phyloP scores from a whole-genome alignment of 306 rosid species.

The Vigna hirtella region DNA sequence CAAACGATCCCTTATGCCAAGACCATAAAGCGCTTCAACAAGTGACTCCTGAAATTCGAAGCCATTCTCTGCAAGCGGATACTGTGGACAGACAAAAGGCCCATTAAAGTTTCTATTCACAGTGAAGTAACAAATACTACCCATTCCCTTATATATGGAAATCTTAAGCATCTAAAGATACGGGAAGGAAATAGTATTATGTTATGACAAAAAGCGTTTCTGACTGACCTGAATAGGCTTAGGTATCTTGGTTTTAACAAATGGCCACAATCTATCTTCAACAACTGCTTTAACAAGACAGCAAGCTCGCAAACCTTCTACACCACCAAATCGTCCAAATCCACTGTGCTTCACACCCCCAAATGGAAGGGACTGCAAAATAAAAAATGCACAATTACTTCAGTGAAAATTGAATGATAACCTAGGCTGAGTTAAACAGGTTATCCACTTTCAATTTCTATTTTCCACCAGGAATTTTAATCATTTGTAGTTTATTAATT shows the following conservation, averaged over 20 bases:
- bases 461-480: neutral
- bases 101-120: constrained; percentile 13
- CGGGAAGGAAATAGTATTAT: neutral
- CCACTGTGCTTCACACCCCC: constrained; percentile 94
- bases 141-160: neutral
- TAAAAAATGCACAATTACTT: constrained; percentile 32
- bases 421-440: neutral
- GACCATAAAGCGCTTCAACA: constrained; percentile 76
- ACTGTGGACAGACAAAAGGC: constrained; percentile 50
- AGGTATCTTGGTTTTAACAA: constrained; percentile 78
- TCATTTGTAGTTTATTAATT: neutral
- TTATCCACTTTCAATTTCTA: neutral
- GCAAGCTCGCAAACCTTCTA: constrained; percentile 90
- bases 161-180: neutral
- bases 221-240: constrained; percentile 82
- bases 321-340: constrained; percentile 91
- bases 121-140: neutral
- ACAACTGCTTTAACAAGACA: constrained; percentile 89
- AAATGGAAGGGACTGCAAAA: constrained; percentile 87
- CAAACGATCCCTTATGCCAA: constrained; percentile 78
- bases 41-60: constrained; percentile 86
- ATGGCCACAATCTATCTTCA: constrained; percentile 95
- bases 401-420: constrained; percentile 23
- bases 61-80: constrained; percentile 80
- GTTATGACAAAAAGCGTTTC: constrained; percentile 18